Evolutionary conservation across 208 protist genomes (phyloP).

Genomic region (Angomonas desouzai): DNA sequence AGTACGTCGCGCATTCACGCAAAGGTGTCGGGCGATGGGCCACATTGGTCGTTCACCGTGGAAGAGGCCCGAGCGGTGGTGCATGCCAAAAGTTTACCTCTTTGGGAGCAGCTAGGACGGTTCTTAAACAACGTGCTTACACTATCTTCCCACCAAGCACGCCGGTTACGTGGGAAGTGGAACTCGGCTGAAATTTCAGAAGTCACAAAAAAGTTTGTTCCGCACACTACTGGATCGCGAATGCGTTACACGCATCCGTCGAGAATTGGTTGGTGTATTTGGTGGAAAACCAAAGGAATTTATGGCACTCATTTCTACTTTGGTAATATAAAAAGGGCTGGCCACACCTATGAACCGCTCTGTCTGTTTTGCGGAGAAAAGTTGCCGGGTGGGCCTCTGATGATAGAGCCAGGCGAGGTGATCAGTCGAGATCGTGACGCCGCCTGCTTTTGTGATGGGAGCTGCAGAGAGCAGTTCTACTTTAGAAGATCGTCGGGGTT

Average conservation of each 20-base stretch:
- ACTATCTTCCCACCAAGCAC: slow-evolving; percentile 31
- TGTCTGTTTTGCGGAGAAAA: slow-evolving; percentile 34
- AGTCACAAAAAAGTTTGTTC: background rate
- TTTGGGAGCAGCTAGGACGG: slow-evolving; percentile 51
- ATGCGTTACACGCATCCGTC: slow-evolving; percentile 19
- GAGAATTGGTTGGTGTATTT: slow-evolving; percentile 46
- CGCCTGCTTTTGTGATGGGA: slow-evolving; percentile 64
- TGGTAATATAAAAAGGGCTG: background rate
- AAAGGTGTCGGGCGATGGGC: slow-evolving; percentile 6
- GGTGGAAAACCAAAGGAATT: slow-evolving; percentile 39
- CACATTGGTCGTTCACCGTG: slow-evolving; percentile 37
- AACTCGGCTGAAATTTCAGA: slow-evolving; percentile 7
- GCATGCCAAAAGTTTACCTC: slow-evolving; percentile 24
- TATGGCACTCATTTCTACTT: slow-evolving; percentile 29
- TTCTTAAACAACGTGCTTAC: slow-evolving; percentile 34
- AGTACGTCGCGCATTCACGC: slow-evolving; percentile 76
- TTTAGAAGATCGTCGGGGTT: slow-evolving; percentile 50
- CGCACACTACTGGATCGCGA: background rate
- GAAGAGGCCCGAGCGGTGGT: slow-evolving; percentile 46
- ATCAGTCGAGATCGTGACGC: slow-evolving; percentile 39
- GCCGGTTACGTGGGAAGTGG: slow-evolving; percentile 37
- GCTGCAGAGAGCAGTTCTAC: slow-evolving; percentile 58
- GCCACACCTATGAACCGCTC: slow-evolving; percentile 7
- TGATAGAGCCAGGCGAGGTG: slow-evolving; percentile 32
- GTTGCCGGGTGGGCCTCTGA: background rate